Base-by-base conservation (phyloP, 495 filamentous ascomycete genomes). In the Daldinia bambusicola region DNA sequence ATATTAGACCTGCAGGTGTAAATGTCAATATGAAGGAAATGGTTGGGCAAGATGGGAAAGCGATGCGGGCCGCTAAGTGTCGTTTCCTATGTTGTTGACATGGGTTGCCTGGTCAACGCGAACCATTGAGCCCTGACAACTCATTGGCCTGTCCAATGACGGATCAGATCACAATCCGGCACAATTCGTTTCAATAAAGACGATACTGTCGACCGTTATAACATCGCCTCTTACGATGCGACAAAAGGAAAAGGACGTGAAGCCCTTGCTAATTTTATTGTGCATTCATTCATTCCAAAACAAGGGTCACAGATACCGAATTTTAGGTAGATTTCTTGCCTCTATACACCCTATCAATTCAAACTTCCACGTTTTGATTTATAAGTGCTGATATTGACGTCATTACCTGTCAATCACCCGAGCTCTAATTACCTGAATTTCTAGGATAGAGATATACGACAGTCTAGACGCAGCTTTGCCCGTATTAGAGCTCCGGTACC, bases 1-100 rank as follows among this genome's bases (percentile, higher is more conserved):
- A 43, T 65, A 66, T 61, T 55, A 34, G 58, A 62, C 20, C 38
- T 69, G 70, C 66, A 70, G 58, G 56, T 66, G 48, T 43, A 68
- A 63, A 59, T 66, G 50, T 55, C 55, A 30, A 73, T 59, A 62
- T 69, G 14, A 16, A 56, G 10, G 58, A 66, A 45, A 26, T 69
- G 67, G 67, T 74, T 70, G 67, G 71, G 16, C 45, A 16, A 63
- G 34, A 61, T 56, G 6, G 45, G 30, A 72, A 72, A 57, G 57
- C 53, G 45, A 63, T 58, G 71, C 67, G 63, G 71, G 66, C 61
- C 63, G 36, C 45, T 7, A 36, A 62, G 36, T 41, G 31, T 52
- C 50, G 14, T 55, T 55, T 38, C 38, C 37, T 34, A 22, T 37
- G 36, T 74, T 74, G 71, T 74, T 74, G 67, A 74, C 14, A 43